Conservation (phyloP, 73 alveolate genomes). For the Tetrahymena elliotti region DNA sequence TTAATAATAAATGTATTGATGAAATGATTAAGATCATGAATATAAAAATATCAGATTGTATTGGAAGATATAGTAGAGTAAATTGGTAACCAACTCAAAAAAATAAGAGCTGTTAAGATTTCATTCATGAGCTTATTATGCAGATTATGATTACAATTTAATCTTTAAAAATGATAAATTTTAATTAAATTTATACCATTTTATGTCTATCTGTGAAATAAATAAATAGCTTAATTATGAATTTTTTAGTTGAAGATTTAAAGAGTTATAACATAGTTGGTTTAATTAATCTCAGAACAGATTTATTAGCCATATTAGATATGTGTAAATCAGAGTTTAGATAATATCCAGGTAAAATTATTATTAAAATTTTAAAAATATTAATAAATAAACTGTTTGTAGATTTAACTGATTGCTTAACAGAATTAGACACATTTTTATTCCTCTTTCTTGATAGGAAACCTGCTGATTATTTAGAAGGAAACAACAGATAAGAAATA, state of each 20-base stretch:
- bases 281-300: neutral
- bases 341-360: neutral
- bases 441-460: neutral
- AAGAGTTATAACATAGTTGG: neutral
- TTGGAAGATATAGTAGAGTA: neutral
- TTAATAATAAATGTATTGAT: neutral
- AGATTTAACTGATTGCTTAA: neutral
- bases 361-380: neutral
- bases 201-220: neutral
- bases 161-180: neutral
- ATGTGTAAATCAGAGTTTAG: neutral
- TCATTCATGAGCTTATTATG: neutral
- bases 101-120: neutral
- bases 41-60: neutral
- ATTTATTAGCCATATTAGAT: neutral
- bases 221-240: neutral
- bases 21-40: neutral
- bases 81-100: neutral
- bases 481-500: neutral
- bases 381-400: neutral
- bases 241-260: neutral
- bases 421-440: neutral
- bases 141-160: neutral
- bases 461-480: neutral
- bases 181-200: neutral